Conservation (phyloP, 73 alveolate species). For the Chromera velia region DNA sequence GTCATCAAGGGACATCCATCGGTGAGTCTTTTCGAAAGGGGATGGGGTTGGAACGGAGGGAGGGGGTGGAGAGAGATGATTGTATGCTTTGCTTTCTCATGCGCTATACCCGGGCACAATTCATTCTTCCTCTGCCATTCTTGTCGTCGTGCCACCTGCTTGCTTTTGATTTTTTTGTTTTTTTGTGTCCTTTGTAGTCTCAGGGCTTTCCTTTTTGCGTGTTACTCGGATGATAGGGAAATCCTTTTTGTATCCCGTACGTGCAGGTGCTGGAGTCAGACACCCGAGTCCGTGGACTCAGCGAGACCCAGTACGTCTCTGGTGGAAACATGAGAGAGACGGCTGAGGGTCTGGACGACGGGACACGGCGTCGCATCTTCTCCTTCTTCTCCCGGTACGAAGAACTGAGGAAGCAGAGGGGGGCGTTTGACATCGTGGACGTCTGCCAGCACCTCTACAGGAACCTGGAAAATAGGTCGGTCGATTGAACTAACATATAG, state of each 20-base stretch:
- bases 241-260: neutral
- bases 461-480: too few relatives aligned
- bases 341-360: neutral
- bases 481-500: too few relatives aligned
- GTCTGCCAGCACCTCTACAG: too few relatives aligned
- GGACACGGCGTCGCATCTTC: neutral
- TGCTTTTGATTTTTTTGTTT: too few relatives aligned
- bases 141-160: too few relatives aligned
- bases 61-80: neutral
- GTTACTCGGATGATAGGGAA: neutral
- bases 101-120: too few relatives aligned
- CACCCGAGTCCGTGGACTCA: too few relatives aligned
- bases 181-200: neutral
- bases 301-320: too few relatives aligned
- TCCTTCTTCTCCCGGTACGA: neutral
- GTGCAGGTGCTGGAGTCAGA: neutral
- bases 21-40: neutral
- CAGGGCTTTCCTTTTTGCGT: neutral
- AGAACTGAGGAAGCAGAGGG: neutral
- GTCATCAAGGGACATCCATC: neutral
- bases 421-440: too few relatives aligned
- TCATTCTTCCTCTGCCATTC: too few relatives aligned
- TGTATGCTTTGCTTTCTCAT: neutral
- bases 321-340: neutral
- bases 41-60: neutral